Evolutionary conservation across 768 basidiomycete genomes (phyloP), one percentile per base, ranked within the genome.

Genomic region (Auricularia cornea): DNA sequence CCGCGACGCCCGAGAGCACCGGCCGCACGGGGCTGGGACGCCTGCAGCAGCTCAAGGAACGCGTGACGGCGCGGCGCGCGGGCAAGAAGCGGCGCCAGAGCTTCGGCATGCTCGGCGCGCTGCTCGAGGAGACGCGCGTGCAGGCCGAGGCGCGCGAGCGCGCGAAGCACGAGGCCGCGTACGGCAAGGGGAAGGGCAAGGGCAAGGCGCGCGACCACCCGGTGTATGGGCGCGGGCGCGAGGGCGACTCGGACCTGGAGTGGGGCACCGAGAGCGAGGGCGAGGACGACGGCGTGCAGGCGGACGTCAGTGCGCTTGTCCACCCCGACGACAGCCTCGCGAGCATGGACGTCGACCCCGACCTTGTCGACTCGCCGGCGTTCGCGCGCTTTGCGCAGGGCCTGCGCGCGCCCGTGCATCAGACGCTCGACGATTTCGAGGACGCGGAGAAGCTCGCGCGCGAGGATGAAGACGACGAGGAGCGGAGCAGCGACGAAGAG

Each of bases 371-470:
- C 20, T 30, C 23, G 10, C 35, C 30, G 59, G 57, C 33, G 16
- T 51, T 59, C 26, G 51, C 48, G 33, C 28, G 54, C 29, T 56
- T 62, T 31, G 32, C 62, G 18, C 16, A 62, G 18, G 51, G 64
- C 16, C 26, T 65, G 16, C 11, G 40, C 5, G 40, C 20, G 35
- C 41, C 38, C 30, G 61, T 35, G 44, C 41, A 80, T 65, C 73
- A 81, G 56, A 86, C 85, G n/a, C 84, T 85, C 74, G 87, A 85
- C 68, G 89, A 92, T 72, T 68, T 90, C 26, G 80, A 75, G 56
- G 87, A 88, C 71, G 79, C 74, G 60, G 78, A 77, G 62, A 73
- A 71, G 66, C 81, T 87, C 70, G 70, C 66, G 60, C 63, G 41
- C 44, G 84, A 87, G 67, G 84, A 86, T 63, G 81, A 79, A 30